These are phyloP conservation scores for Colletotrichum graminicola DNA, from an alignment of 2,329 filamentous ascomycete genomes.

Conservation along the genomic window DNA sequence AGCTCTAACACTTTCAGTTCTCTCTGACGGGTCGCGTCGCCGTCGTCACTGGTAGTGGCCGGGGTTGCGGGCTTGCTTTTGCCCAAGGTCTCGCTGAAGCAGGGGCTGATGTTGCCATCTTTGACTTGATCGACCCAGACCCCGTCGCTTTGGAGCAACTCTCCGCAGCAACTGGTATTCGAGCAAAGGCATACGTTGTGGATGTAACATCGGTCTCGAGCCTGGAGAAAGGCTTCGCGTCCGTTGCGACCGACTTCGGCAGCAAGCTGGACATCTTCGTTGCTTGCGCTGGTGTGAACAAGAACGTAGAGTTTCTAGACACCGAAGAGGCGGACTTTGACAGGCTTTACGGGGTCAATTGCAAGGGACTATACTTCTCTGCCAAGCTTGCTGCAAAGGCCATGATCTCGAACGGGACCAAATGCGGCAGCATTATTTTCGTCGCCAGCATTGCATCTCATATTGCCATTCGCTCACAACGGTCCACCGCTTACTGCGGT, in stretches of 20 bases:
- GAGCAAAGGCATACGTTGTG: constrained; percentile 18
- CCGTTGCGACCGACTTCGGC: constrained; percentile 46
- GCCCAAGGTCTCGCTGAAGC: constrained; percentile 35
- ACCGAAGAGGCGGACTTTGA: constrained; percentile 33
- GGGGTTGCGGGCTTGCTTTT: constrained; percentile 57
- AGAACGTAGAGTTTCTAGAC: constrained; percentile 32
- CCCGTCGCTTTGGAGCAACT: constrained; percentile 21
- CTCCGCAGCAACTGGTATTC: neutral
- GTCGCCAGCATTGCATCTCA: constrained; percentile 66
- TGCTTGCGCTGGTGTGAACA: constrained; percentile 52
- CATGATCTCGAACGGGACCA: constrained; percentile 64
- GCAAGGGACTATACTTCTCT: constrained; percentile 50
- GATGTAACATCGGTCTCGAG: constrained; percentile 25
- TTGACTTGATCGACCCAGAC: constrained; percentile 32
- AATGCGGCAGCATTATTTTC: constrained; percentile 64
- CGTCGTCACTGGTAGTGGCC: constrained; percentile 59
- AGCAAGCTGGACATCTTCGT: constrained; percentile 51
- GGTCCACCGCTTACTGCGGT: constrained; percentile 51
- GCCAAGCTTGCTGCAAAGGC: constrained; percentile 62
- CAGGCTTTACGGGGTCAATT: constrained; percentile 27
- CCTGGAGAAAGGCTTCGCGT: constrained; percentile 14
- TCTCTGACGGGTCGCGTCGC: constrained; percentile 61
- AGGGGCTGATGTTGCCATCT: constrained; percentile 33
- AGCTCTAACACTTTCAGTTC: constrained; percentile 51
- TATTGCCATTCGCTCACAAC: constrained; percentile 63